phyloP scores from a whole-genome alignment of 2,329 filamentous ascomycete species.

The Aureobasidium sp. region DNA sequence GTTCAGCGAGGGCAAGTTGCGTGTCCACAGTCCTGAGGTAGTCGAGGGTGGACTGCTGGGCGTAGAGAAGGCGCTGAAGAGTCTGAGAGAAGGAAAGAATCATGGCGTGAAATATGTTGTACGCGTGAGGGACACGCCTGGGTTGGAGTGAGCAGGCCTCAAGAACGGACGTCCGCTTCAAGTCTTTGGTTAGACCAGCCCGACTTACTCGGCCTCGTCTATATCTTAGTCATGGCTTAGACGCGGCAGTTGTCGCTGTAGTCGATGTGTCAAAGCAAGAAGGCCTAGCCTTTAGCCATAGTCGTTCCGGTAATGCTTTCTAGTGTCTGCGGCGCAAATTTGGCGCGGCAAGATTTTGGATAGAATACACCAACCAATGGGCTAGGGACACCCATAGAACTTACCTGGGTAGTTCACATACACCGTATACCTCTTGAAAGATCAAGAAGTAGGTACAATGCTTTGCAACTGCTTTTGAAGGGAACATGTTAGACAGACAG shows the following conservation, averaged over 20 bases:
- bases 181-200: background rate
- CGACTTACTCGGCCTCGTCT: too few species aligned
- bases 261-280: background rate
- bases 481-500: too few species aligned
- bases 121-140: slow-evolving; percentile 45
- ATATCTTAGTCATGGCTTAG: too few species aligned
- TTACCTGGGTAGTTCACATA: background rate
- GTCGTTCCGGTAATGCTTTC: too few species aligned
- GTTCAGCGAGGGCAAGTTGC: background rate
- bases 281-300: too few species aligned
- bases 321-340: background rate
- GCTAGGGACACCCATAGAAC: too few species aligned
- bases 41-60: slow-evolving; percentile 49
- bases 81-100: slow-evolving; percentile 54
- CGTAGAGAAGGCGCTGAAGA: slow-evolving; percentile 46
- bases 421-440: background rate
- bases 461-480: too few species aligned
- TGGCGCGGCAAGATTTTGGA: background rate
- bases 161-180: background rate
- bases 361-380: background rate
- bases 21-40: slow-evolving; percentile 35
- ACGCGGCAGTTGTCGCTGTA: too few species aligned
- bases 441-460: background rate
- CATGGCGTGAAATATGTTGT: slow-evolving; percentile 59
- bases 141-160: background rate